Base-by-base conservation (phyloP, 2,329 filamentous ascomycete genomes). In the Bipolaris victoriae region DNA sequence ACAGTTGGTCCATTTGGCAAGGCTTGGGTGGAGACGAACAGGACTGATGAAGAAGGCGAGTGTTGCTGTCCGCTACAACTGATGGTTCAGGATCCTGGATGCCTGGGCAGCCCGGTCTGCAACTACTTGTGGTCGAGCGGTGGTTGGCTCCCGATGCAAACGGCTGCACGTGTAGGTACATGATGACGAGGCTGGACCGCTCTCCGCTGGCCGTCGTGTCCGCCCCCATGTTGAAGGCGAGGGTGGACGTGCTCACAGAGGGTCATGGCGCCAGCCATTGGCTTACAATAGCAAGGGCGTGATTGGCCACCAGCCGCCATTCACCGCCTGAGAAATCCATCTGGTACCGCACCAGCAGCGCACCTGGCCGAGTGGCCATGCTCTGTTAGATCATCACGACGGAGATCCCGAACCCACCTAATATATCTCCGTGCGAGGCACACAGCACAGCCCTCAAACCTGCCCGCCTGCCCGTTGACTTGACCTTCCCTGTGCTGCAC, bases 281-380 rank as follows among this genome's bases (percentile, higher is more conserved):
- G 67, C 64, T 69, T 68, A 69, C 53, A 67, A 68, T 69, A 59
- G 54, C 58, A 55, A 36, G 22, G 31, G 13, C 31, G 18, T 55
- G 52, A 69, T 69, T 69, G 67, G 66, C 65, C 55, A 39, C 50
- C 24, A 9, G n/a, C 40, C 36, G 46, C 50, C 58, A 55, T 65
- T 65, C 63, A 65, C 63, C 63, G 63, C 63, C 57, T 60, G 49
- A 50, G 51, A 57, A 57, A 56, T 41, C 57, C 49, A 59, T 41
- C 56, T 31, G 40, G 43, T 18, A 60, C 56, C 46, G 55, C 60
- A 61, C 60, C 61, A 61, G 52, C 57, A 55, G 57, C 58, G 61
- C 29, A 31, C 57, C 54, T 51, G 58, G 44, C 55, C 64, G 47
- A 61, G 56, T 61, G 61, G 50, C 52, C 58, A 58, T 45, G 57